These are phyloP conservation scores for Suhomyces yuchorum DNA, from an alignment of 1,139 yeast genomes.

Conservation along the genomic window DNA sequence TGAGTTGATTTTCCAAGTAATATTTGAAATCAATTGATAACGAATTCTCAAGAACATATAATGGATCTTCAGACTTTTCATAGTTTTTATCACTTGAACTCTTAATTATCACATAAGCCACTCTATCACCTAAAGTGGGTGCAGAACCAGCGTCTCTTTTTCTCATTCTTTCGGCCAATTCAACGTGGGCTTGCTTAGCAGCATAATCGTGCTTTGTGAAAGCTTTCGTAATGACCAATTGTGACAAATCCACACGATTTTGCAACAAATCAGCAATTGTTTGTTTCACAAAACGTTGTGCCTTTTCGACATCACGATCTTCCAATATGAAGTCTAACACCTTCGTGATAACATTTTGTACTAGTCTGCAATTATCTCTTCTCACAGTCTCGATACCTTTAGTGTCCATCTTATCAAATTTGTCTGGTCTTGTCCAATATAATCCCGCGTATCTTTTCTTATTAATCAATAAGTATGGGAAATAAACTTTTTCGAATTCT, in stretches of 20 bases:
- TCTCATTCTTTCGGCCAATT: conserved; percentile 91
- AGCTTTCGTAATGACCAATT: conserved; percentile 91
- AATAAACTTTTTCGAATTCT: conserved; percentile 96
- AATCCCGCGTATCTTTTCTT: conserved; percentile 97
- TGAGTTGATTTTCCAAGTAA: conserved; percentile 87
- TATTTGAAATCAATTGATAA: conserved; percentile 94
- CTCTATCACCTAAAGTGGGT: conserved; percentile 96
- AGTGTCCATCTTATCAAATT: conserved; percentile 95
- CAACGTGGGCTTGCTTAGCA: conserved; percentile 96
- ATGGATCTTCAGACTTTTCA: conserved; percentile 96
- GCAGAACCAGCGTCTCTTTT: conserved; percentile 98
- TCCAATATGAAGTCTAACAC: conserved; percentile 84
- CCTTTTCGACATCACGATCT: conserved; percentile 86
- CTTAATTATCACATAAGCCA: conserved; percentile 89
- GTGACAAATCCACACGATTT: conserved; percentile 89
- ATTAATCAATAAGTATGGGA: conserved; percentile 89
- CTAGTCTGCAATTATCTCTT: conserved; percentile 94
- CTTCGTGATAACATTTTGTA: conserved; percentile 90
- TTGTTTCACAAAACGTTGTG: conserved; percentile 80
- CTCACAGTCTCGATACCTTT: conserved; percentile 98
- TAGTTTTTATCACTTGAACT: conserved; percentile 88
- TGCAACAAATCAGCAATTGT: conserved; percentile 90
- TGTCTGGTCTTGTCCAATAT: conserved; percentile 90
- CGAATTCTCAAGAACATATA: conserved; percentile 87
- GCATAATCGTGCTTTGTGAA: conserved; percentile 88